phyloP scores from a whole-genome alignment of 2,329 filamentous ascomycete genomes.

The Fusarium sp. region DNA sequence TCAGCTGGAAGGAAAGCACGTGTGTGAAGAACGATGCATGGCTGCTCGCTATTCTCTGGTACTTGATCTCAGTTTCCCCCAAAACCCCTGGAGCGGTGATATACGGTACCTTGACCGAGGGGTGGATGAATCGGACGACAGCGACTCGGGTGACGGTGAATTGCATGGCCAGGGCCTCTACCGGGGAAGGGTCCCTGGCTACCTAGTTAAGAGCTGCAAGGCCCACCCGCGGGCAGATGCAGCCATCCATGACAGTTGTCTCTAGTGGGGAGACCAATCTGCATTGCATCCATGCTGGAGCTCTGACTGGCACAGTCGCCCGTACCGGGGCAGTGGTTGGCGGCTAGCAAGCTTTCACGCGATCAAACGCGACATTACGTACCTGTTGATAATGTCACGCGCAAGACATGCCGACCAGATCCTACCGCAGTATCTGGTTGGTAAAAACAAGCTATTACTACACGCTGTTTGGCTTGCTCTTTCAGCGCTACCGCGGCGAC shows the following conservation, averaged over 20 bases:
- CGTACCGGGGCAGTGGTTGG: constrained; percentile 46
- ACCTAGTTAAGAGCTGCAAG: constrained; percentile 44
- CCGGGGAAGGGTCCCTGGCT: constrained; percentile 42
- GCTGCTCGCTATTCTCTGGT: constrained; percentile 6
- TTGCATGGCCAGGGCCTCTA: constrained; percentile 38
- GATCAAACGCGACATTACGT: constrained; percentile 43
- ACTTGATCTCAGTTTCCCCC: constrained; percentile 9
- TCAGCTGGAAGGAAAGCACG: constrained; percentile 9
- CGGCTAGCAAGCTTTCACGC: constrained; percentile 39
- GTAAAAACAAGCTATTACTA: constrained; percentile 7
- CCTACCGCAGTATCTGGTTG: constrained; percentile 33
- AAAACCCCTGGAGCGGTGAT: constrained; percentile 43
- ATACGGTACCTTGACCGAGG: constrained; percentile 41
- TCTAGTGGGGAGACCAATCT: no score
- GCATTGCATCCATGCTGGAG: constrained; percentile 36
- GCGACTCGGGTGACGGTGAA: constrained; percentile 39
- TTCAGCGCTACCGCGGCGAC: constrained; percentile 42
- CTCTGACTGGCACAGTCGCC: constrained; percentile 44
- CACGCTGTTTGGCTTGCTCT: constrained; percentile 11
- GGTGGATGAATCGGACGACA: constrained; percentile 41
- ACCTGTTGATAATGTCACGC: constrained; percentile 42
- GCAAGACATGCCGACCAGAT: constrained; percentile 36
- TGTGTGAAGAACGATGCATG: constrained; percentile 20
- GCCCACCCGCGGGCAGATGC: constrained; percentile 45
- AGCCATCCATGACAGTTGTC: constrained; percentile 44